phyloP scores from a whole-genome alignment of 768 basidiomycete species.

The Tremella fuciformis region DNA sequence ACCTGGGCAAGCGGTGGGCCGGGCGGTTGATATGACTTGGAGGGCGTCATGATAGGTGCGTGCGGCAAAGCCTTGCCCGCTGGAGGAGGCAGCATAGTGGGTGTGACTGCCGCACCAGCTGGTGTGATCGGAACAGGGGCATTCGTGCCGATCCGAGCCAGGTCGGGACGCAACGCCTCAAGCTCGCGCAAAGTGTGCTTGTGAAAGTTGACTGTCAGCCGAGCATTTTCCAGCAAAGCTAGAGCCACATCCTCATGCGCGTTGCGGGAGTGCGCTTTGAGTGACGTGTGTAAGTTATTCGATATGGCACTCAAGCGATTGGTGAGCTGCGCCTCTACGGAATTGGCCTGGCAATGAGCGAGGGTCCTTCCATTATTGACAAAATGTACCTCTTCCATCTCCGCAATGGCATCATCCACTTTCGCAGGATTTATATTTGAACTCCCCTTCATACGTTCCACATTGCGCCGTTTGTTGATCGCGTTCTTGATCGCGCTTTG shows the following conservation, averaged over 20 bases:
- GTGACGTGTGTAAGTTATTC: slow-evolving; percentile 81
- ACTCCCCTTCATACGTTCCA: slow-evolving; percentile 57
- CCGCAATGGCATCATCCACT: slow-evolving; percentile 50
- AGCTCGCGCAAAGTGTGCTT: slow-evolving; percentile 81
- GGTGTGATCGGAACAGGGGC: neutral
- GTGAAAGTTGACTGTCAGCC: slow-evolving; percentile 88
- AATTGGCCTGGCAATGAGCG: slow-evolving; percentile 66
- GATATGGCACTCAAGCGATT: slow-evolving; percentile 90
- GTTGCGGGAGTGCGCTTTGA: slow-evolving; percentile 76
- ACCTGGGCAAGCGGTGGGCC: neutral
- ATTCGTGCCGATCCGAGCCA: slow-evolving; percentile 53
- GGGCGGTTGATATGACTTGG: slow-evolving; percentile 15
- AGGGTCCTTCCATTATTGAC: neutral
- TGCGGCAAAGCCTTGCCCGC: neutral
- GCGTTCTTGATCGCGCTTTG: slow-evolving; percentile 88
- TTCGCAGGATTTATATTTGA: slow-evolving; percentile 66
- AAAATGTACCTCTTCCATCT: slow-evolving; percentile 46
- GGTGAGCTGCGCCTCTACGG: slow-evolving; percentile 79
- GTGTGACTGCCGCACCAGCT: neutral
- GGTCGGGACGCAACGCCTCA: slow-evolving; percentile 75
- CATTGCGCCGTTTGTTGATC: slow-evolving; percentile 86
- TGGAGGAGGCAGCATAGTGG: neutral
- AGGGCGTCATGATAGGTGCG: slow-evolving; percentile 15
- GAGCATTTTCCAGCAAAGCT: slow-evolving; percentile 86
- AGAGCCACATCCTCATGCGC: slow-evolving; percentile 88